A percentile compares a stretch with the other conserved stretches of the same genome.
These are phyloP conservation scores for Solanum ossicruentum DNA, from an alignment of 257 asterid genomes.

Conservation along the genomic window DNA sequence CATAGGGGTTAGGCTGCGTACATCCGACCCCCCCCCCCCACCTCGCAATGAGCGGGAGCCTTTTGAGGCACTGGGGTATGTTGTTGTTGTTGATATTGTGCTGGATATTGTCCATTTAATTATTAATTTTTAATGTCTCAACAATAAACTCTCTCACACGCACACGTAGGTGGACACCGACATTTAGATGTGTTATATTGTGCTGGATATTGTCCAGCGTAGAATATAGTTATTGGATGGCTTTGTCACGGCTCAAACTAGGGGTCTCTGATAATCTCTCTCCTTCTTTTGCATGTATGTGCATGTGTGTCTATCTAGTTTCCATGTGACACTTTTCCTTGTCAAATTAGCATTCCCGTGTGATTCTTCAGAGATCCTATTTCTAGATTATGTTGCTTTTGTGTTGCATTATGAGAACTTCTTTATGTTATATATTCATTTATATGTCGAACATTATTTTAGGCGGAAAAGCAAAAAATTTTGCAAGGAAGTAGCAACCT, in stretches of 20 bases:
- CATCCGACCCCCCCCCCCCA: no score
- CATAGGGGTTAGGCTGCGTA: no score
- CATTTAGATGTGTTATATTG: neutral
- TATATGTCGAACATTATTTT: neutral
- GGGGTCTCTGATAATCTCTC: neutral
- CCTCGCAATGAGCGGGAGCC: no score
- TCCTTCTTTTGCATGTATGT: neutral
- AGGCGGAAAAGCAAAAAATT: conserved; percentile 90
- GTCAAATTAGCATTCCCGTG: neutral
- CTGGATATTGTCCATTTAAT: neutral
- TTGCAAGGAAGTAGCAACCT: conserved; percentile 42
- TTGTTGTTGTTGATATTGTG: no score
- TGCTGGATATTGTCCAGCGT: neutral
- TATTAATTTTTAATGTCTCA: neutral
- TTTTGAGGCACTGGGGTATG: no score
- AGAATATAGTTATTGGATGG: neutral
- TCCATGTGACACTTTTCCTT: neutral
- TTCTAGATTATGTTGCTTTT: neutral
- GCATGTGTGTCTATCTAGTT: neutral
- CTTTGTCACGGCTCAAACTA: neutral
- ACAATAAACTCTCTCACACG: neutral
- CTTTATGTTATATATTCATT: neutral
- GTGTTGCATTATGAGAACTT: neutral
- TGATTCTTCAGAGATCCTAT: neutral
- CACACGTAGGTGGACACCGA: neutral